These are phyloP conservation scores for Aspergillus carlsbadensis DNA, from an alignment of 495 filamentous ascomycete species.

Conservation along the genomic window DNA sequence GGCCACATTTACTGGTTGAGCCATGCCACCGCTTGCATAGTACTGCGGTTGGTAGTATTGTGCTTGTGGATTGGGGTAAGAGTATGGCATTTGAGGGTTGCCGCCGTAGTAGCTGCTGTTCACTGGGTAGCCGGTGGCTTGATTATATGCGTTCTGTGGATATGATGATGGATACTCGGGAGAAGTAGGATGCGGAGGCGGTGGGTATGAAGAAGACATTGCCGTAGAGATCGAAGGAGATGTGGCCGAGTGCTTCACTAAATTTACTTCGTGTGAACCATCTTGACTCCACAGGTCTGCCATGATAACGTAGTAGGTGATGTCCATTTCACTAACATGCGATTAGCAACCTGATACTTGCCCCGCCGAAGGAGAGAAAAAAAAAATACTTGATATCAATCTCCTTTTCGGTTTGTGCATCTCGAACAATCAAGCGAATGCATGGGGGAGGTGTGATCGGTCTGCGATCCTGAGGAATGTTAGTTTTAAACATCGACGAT, in stretches of 20 bases:
- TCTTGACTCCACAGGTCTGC: conserved; percentile 91
- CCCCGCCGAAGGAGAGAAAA: no score
- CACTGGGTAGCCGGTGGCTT: conserved; percentile 39
- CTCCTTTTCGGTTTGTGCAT: conserved; percentile 77
- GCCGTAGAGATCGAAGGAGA: conserved; percentile 89
- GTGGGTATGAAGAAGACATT: conserved; percentile 73
- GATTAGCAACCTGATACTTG: conserved; percentile 11
- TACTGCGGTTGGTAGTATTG: conserved; percentile 39
- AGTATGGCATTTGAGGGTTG: conserved; percentile 37
- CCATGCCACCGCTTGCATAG: conserved; percentile 33
- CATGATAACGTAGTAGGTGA: conserved; percentile 86
- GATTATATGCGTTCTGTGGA: conserved; percentile 38
- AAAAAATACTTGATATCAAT: conserved; percentile 78
- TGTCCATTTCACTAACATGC: conserved; percentile 65
- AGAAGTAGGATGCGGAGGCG: conserved; percentile 47
- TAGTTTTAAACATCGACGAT: neutral
- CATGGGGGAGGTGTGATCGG: conserved; percentile 97
- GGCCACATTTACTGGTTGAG: conserved; percentile 38
- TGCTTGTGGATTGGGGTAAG: conserved; percentile 41
- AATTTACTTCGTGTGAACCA: conserved; percentile 85
- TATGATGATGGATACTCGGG: conserved; percentile 35
- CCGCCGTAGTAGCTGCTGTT: conserved; percentile 44
- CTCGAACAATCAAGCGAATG: conserved; percentile 78
- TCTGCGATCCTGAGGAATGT: conserved; percentile 71
- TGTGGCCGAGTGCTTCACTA: conserved; percentile 83